These are phyloP conservation scores for Oryza officinalis DNA, from an alignment of 176 grass and related monocot species.

Conservation along the genomic window DNA sequence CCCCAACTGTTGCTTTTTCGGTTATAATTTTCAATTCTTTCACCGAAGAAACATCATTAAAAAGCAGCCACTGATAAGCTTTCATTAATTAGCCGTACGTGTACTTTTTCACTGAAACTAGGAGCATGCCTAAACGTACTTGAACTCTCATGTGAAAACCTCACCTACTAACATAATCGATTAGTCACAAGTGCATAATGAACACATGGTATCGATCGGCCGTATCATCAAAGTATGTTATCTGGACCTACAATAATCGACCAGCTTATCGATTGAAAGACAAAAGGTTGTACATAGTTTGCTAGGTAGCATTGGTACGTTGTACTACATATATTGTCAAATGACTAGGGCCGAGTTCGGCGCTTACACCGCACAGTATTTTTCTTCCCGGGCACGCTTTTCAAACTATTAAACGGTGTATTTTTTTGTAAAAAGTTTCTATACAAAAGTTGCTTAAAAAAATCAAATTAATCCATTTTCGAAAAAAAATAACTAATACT, in stretches of 20 bases:
- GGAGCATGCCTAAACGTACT: constrained; percentile 14
- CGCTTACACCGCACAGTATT: no score
- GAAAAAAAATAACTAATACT: no score
- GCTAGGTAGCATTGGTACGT: neutral
- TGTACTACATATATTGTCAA: neutral
- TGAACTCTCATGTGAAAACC: constrained; percentile 17
- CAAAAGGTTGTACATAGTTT: neutral
- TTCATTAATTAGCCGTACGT: neutral
- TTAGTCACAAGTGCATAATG: neutral
- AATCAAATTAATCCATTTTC: no score
- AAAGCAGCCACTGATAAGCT: constrained; percentile 18
- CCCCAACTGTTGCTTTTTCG: neutral
- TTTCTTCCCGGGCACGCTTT: no score
- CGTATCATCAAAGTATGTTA: constrained; percentile 21
- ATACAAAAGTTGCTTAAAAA: no score
- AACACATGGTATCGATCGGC: neutral
- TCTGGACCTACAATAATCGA: neutral
- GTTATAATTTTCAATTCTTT: neutral
- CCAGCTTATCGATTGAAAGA: constrained; percentile 7
- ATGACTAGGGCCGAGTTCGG: no score
- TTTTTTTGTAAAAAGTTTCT: no score
- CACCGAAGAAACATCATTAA: neutral
- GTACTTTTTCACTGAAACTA: neutral
- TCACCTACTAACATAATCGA: constrained; percentile 1
- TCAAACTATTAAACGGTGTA: no score